Evolutionary conservation across 176 grass and related monocot genomes (phyloP).

Genomic region (Cocos nucifera): DNA sequence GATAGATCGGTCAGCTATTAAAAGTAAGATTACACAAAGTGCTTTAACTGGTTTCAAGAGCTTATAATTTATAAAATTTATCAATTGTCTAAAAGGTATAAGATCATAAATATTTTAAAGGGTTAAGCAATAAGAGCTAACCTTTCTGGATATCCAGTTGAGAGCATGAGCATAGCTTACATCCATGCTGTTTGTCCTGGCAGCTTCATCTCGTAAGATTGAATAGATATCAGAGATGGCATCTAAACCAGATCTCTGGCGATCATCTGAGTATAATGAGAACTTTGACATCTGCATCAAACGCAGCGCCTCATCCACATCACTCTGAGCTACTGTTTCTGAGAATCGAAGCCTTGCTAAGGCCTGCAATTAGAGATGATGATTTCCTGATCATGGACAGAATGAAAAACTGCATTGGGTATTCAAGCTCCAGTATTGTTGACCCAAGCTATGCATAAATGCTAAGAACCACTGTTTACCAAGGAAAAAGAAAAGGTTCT

Average conservation of each 20-base stretch:
- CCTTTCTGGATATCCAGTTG: conserved; percentile 99
- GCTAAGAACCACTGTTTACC: background rate
- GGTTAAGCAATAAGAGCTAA: conserved; percentile 1
- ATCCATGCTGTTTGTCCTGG: conserved; percentile 74
- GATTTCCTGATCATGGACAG: too few species aligned
- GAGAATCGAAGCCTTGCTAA: conserved; percentile 95
- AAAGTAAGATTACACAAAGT: too few species aligned
- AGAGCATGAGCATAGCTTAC: conserved; percentile 89
- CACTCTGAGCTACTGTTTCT: conserved; percentile 77
- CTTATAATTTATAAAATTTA: too few species aligned
- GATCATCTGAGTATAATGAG: conserved; percentile 79
- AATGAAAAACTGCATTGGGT: too few species aligned
- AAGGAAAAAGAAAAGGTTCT: too few species aligned
- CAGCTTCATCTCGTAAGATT: conserved; percentile 83
- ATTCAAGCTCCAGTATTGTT: too few species aligned
- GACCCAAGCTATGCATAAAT: background rate
- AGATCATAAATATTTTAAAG: background rate
- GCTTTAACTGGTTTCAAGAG: too few species aligned
- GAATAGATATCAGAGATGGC: conserved; percentile 99
- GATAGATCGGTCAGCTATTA: too few species aligned
- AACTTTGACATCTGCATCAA: conserved; percentile 99
- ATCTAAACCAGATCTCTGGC: conserved; percentile 84
- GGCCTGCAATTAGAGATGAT: conserved; percentile 37
- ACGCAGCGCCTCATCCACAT: conserved; percentile 83
- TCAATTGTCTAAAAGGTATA: too few species aligned